Evolutionary conservation across 331 rosid genomes (phyloP).

Genomic region (Acacia concinna): DNA sequence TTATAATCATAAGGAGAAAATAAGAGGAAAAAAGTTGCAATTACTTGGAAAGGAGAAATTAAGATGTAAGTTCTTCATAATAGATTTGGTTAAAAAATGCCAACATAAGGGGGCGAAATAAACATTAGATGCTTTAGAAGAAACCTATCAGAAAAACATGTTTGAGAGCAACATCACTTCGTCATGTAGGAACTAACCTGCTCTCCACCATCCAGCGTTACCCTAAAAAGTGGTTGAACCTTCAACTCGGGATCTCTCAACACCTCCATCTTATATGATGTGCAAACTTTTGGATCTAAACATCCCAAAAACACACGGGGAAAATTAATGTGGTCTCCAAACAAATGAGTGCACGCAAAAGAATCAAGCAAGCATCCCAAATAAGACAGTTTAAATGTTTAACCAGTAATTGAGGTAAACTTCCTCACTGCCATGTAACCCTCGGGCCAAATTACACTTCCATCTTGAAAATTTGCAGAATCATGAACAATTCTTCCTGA

Average conservation of each 20-base stretch:
- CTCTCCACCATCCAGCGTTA: constrained; percentile 79
- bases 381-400: constrained; percentile 9
- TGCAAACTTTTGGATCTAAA: constrained; percentile 57
- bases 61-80: constrained; percentile 10
- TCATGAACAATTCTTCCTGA: constrained; percentile 82
- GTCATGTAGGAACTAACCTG: constrained; percentile 60
- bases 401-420: constrained; percentile 83
- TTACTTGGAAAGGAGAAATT: constrained; percentile 20
- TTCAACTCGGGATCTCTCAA: constrained; percentile 82
- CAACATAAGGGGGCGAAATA: background rate
- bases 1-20: background rate
- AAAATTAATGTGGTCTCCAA: constrained; percentile 21
- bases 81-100: background rate
- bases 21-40: background rate
- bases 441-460: constrained; percentile 78
- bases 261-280: constrained; percentile 88
- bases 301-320: constrained; percentile 24
- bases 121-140: constrained; percentile 24
- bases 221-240: constrained; percentile 78
- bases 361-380: constrained; percentile 15
- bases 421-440: constrained; percentile 89
- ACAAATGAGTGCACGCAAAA: background rate
- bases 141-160: background rate
- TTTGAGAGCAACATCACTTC: constrained; percentile 2
- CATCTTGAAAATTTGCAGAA: constrained; percentile 64